A percentile compares a stretch with the other conserved stretches of the same genome.
phyloP scores from a whole-genome alignment of 345 rosid species.

The Clarkia xantiana region DNA sequence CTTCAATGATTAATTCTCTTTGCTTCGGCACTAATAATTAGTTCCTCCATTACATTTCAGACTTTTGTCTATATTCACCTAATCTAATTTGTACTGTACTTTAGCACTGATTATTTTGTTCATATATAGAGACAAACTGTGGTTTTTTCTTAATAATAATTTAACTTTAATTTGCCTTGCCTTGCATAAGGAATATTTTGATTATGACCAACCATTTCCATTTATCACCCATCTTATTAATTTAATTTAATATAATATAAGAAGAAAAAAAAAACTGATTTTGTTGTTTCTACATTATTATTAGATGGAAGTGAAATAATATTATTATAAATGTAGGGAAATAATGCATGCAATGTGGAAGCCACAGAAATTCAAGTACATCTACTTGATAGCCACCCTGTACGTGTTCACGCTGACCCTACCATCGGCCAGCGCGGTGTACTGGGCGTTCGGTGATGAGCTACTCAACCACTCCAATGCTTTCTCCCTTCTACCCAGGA shows the following conservation, averaged over 20 bases:
- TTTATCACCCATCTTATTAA: neutral
- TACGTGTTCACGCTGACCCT: conserved; percentile 92
- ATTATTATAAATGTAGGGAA: too few species aligned
- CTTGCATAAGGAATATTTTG: too few species aligned
- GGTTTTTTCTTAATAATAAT: too few species aligned
- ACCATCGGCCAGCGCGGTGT: conserved; percentile 86
- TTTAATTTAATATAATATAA: neutral
- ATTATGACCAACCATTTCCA: too few species aligned
- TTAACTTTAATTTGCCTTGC: too few species aligned
- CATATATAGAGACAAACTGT: too few species aligned
- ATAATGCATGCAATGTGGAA: conserved; percentile 99
- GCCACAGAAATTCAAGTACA: conserved; percentile 92
- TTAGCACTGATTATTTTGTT: too few species aligned
- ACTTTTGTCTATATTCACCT: too few species aligned
- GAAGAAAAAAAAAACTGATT: neutral
- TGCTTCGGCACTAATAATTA: too few species aligned
- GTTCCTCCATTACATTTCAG: too few species aligned
- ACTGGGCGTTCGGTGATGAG: conserved; percentile 95
- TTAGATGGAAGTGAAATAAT: too few species aligned
- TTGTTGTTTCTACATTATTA: conserved; percentile 9
- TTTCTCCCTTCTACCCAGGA: conserved; percentile 79
- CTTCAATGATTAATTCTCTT: neutral
- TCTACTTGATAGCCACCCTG: conserved; percentile 80
- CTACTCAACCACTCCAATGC: conserved; percentile 88
- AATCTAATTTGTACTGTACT: too few species aligned